Conservation (phyloP, 2,329 filamentous ascomycete species). For the Colletotrichum destructivum region DNA sequence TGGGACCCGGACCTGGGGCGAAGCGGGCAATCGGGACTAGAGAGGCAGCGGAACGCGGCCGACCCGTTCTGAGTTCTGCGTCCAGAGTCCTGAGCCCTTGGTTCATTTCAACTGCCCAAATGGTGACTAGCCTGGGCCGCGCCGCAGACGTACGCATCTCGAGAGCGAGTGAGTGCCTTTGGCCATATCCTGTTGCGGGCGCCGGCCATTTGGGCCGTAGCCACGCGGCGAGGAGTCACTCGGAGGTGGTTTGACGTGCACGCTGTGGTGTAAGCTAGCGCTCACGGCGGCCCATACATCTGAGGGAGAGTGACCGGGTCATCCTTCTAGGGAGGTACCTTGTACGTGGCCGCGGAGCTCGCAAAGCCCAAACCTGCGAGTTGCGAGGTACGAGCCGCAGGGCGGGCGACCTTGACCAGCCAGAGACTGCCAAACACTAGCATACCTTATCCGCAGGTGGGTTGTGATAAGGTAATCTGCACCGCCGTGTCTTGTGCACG, state of each 20-base stretch:
- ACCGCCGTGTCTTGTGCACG: background rate
- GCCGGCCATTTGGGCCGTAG: background rate
- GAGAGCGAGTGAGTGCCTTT: background rate
- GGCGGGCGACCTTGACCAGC: too few species aligned
- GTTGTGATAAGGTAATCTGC: background rate
- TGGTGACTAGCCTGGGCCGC: slow-evolving; percentile 19
- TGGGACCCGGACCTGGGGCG: slow-evolving; percentile 2
- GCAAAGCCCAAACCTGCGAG: slow-evolving; percentile 1
- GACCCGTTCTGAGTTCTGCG: slow-evolving; percentile 14
- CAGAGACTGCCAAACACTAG: too few species aligned
- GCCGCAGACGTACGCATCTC: slow-evolving; percentile 12
- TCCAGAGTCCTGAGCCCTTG: background rate
- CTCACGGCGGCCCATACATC: too few species aligned
- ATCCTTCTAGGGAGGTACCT: too few species aligned
- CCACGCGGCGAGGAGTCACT: slow-evolving; percentile 2
- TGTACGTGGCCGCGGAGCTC: background rate
- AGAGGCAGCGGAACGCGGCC: slow-evolving; percentile 21
- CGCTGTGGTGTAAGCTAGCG: background rate
- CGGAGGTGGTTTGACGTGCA: background rate
- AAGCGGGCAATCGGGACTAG: background rate
- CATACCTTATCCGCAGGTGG: background rate
- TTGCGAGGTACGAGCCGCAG: slow-evolving; percentile 6
- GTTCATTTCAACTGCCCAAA: slow-evolving; percentile 34
- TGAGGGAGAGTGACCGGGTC: too few species aligned
- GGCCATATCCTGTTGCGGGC: background rate